These are phyloP conservation scores for Phytophthora meadii DNA, from an alignment of 352 stramenopile species.

Conservation along the genomic window DNA sequence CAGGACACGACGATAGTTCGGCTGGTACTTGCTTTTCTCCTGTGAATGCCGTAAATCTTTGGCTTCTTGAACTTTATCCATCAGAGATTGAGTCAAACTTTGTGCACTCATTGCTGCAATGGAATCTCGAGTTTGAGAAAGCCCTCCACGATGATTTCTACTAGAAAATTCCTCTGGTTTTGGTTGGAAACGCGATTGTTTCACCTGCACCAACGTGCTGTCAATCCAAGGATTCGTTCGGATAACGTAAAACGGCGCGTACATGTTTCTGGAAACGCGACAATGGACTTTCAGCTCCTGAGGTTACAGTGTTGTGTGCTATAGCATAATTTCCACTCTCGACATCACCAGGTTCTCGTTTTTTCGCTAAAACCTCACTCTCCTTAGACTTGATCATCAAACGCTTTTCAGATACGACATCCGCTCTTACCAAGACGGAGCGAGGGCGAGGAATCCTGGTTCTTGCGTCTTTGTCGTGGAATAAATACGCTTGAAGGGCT, in stretches of 20 bases:
- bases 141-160: too few species aligned
- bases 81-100: constrained; percentile 35
- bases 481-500: constrained; percentile 23
- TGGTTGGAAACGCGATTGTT: constrained; percentile 2
- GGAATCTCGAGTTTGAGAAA: not conserved
- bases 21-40: not conserved
- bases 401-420: not conserved
- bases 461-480: constrained; percentile 21
- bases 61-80: constrained; percentile 50
- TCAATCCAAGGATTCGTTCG: constrained; percentile 2
- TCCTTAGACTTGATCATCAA: not conserved
- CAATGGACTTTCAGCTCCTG: constrained; percentile 41
- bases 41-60: constrained; percentile 31
- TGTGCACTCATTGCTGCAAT: not conserved
- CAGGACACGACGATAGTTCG: not conserved
- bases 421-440: not conserved
- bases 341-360: not conserved
- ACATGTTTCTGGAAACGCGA: constrained; percentile 58
- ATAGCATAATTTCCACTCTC: not conserved
- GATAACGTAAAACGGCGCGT: not conserved
- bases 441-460: constrained; percentile 18
- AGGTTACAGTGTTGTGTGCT: not conserved
- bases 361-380: not conserved
- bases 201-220: constrained; percentile 20
- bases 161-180: not conserved